A percentile compares a stretch with the other conserved stretches of the same genome.
phyloP scores from a whole-genome alignment of 768 basidiomycete genomes.

The Jaapia argillacea region DNA sequence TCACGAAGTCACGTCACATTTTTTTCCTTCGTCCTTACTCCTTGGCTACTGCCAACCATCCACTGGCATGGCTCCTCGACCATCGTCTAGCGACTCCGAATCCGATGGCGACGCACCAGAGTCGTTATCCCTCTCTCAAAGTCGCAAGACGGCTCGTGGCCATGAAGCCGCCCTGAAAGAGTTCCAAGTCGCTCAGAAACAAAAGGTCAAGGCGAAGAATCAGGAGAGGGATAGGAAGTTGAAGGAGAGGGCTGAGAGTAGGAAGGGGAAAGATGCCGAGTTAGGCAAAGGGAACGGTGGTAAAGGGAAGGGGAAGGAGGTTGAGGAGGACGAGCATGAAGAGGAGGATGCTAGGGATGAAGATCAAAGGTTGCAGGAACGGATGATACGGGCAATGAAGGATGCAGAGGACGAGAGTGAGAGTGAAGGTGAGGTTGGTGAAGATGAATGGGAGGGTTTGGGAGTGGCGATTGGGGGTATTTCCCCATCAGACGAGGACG shows the following conservation, averaged over 20 bases:
- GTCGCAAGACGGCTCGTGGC: slow-evolving; percentile 31
- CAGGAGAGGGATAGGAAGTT: slow-evolving; percentile 35
- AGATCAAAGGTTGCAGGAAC: slow-evolving; percentile 16
- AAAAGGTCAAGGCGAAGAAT: slow-evolving; percentile 33
- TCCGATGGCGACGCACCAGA: slow-evolving; percentile 40
- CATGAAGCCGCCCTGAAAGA: slow-evolving; percentile 25
- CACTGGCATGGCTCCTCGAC: no score
- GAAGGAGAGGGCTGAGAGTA: slow-evolving; percentile 35
- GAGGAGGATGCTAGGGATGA: slow-evolving; percentile 6
- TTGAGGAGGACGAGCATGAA: slow-evolving; percentile 8
- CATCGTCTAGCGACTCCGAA: not conserved
- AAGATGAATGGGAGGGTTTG: not conserved
- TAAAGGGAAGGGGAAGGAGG: slow-evolving; percentile 4
- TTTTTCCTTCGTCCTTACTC: no score
- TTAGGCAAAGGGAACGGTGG: slow-evolving; percentile 11
- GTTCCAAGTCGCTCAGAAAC: slow-evolving; percentile 27
- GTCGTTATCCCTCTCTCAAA: slow-evolving; percentile 32
- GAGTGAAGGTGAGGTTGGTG: slow-evolving; percentile 10
- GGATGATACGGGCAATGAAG: slow-evolving; percentile 33
- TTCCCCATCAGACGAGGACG: no score
- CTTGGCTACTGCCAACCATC: no score
- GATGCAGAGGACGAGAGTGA: slow-evolving; percentile 24
- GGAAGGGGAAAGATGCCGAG: slow-evolving; percentile 3
- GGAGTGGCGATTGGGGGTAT: no score
- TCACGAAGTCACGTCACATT: no score